phyloP scores from a whole-genome alignment of 495 filamentous ascomycete genomes.

The Talaromyces wortmannii region DNA sequence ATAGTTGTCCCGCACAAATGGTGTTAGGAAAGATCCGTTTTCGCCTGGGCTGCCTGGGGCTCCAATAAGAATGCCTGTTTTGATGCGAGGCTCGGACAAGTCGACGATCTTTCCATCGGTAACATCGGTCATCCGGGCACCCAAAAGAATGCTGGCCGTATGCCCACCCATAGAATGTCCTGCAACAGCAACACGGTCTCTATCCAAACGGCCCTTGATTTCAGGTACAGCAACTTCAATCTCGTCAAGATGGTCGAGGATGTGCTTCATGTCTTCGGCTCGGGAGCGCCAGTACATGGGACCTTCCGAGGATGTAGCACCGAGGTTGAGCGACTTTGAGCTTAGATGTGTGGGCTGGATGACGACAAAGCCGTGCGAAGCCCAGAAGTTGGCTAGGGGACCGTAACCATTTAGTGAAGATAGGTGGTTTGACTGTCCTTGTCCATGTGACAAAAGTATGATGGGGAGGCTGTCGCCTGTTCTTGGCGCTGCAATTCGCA shows the following conservation, averaged over 20 bases:
- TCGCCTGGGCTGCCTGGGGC: constrained; percentile 19
- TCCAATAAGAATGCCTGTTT: constrained; percentile 27
- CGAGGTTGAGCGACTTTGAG: constrained; percentile 22
- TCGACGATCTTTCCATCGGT: neutral
- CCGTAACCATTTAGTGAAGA: constrained; percentile 37
- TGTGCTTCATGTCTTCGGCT: constrained; percentile 23
- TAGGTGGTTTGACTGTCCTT: constrained; percentile 29
- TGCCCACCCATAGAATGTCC: constrained; percentile 35
- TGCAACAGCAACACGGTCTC: constrained; percentile 24
- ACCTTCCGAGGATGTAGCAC: constrained; percentile 10
- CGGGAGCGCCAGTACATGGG: constrained; percentile 25
- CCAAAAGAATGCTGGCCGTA: constrained; percentile 27
- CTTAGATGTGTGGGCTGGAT: constrained; percentile 39
- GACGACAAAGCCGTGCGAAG: constrained; percentile 37
- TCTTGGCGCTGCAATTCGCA: neutral
- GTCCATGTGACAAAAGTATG: constrained; percentile 35
- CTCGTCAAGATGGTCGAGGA: constrained; percentile 27
- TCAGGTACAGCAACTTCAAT: constrained; percentile 25
- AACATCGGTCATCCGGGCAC: constrained; percentile 23
- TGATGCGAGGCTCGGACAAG: constrained; percentile 19
- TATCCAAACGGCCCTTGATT: constrained; percentile 26
- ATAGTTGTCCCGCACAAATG: constrained; percentile 7
- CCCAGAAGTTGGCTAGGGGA: constrained; percentile 38
- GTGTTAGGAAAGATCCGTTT: constrained; percentile 15
- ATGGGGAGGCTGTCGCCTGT: constrained; percentile 28